Conservation (phyloP, 441 rosid species). For the Cnidoscolus chayamansa region DNA sequence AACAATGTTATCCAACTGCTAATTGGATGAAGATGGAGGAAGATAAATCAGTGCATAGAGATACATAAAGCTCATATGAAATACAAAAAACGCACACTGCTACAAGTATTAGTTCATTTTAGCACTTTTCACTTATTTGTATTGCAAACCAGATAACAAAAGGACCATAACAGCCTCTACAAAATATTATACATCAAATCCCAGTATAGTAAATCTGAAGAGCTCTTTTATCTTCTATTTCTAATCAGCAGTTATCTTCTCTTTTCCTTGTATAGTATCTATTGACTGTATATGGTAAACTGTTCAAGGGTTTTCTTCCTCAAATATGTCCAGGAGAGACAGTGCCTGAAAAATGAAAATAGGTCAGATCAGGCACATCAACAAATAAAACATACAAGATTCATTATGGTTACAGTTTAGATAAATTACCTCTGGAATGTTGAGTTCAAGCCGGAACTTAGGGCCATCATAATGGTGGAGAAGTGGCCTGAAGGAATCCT, state of each 20-base stretch:
- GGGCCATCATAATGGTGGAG: constrained; percentile 99
- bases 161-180: constrained; percentile 13
- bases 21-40: too few relatives aligned
- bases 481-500: constrained; percentile 94
- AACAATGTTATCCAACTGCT: too few relatives aligned
- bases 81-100: too few relatives aligned
- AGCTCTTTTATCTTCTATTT: neutral
- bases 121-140: constrained; percentile 20
- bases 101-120: neutral
- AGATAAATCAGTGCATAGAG: too few relatives aligned
- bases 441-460: constrained; percentile 91
- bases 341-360: constrained; percentile 50
- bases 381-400: neutral
- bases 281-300: neutral
- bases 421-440: constrained; percentile 70
- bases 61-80: too few relatives aligned
- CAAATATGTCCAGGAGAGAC: constrained; percentile 83
- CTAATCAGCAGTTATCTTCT: constrained; percentile 2
- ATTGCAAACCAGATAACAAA: constrained; percentile 18
- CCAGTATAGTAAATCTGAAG: neutral
- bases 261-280: neutral
- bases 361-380: neutral
- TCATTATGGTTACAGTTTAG: neutral
- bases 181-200: constrained; percentile 21
- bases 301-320: constrained; percentile 40